Evolutionary conservation across 805 yeast genomes (phyloP).

Genomic region (Cyberlindnera subsufficiens): DNA sequence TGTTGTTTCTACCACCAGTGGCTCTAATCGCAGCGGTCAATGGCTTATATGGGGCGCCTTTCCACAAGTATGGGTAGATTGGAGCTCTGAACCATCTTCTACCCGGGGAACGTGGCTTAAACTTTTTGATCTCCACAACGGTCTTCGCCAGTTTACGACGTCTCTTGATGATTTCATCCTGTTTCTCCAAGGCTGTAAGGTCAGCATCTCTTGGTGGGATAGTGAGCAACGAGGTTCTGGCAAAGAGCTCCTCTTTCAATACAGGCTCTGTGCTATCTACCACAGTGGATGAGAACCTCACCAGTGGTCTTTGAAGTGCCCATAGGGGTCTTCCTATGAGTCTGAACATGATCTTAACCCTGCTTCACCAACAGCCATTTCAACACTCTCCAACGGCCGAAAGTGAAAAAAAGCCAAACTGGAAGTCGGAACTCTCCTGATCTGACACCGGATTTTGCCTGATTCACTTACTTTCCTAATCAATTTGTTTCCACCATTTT

Average conservation of each 20-base stretch:
- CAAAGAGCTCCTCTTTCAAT: constrained; percentile 4
- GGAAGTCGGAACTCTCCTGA: too few relatives aligned
- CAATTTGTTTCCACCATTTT: neutral
- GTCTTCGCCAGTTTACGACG: constrained; percentile 71
- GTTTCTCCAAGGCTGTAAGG: constrained; percentile 70
- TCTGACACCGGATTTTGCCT: too few relatives aligned
- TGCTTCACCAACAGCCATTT: too few relatives aligned
- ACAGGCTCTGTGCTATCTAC: neutral
- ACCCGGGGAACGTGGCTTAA: constrained; percentile 83
- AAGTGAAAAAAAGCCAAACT: too few relatives aligned
- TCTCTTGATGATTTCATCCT: constrained; percentile 64
- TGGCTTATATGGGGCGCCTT: constrained; percentile 73
- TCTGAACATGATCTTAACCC: constrained; percentile 1
- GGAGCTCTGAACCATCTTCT: constrained; percentile 86
- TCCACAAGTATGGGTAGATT: constrained; percentile 78
- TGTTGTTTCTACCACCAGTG: constrained; percentile 83
- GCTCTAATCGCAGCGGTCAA: constrained; percentile 69
- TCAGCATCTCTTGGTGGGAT: constrained; percentile 39
- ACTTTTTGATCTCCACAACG: constrained; percentile 63
- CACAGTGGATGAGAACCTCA: neutral
- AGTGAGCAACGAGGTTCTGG: constrained; percentile 23
- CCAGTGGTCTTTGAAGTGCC: neutral
- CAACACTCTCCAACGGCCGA: neutral
- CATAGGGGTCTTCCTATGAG: constrained; percentile 1
- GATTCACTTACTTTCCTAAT: neutral